A percentile compares a stretch with the other conserved stretches of the same genome.
phyloP scores from a whole-genome alignment of 441 rosid species.

The Populus hybrid region DNA sequence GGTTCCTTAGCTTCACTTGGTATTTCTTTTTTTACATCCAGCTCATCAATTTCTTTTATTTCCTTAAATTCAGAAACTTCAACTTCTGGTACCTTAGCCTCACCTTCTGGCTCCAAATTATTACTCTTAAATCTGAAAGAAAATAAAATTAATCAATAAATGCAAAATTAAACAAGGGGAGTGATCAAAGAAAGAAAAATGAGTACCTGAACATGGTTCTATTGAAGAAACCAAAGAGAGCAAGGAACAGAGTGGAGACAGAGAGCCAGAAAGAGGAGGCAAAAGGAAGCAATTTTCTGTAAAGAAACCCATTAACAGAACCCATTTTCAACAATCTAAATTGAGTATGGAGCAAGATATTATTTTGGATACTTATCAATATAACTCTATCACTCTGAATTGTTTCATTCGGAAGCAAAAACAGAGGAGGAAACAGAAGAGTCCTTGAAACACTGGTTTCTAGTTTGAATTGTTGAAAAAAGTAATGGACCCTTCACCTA shows the following conservation, averaged over 20 bases:
- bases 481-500: constrained; percentile 56
- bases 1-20: constrained; percentile 26
- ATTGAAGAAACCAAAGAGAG: constrained; percentile 34
- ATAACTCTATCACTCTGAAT: constrained; percentile 29
- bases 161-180: neutral
- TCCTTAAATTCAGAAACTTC: neutral
- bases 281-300: constrained; percentile 31
- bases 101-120: constrained; percentile 20
- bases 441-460: constrained; percentile 35
- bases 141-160: neutral
- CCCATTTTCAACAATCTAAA: constrained; percentile 31
- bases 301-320: constrained; percentile 33
- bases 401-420: constrained; percentile 45
- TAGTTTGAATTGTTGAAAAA: constrained; percentile 35
- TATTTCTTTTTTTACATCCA: constrained; percentile 12
- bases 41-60: neutral
- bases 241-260: constrained; percentile 38
- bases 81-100: constrained; percentile 23
- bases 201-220: constrained; percentile 44
- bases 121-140: constrained; percentile 23
- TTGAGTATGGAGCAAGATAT: constrained; percentile 18
- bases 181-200: neutral
- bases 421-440: constrained; percentile 32
- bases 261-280: constrained; percentile 37
- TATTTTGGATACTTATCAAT: constrained; percentile 32